These are phyloP conservation scores for Pseudocercospora pini-densiflorae DNA, from an alignment of 2,329 filamentous ascomycete species.

Conservation along the genomic window DNA sequence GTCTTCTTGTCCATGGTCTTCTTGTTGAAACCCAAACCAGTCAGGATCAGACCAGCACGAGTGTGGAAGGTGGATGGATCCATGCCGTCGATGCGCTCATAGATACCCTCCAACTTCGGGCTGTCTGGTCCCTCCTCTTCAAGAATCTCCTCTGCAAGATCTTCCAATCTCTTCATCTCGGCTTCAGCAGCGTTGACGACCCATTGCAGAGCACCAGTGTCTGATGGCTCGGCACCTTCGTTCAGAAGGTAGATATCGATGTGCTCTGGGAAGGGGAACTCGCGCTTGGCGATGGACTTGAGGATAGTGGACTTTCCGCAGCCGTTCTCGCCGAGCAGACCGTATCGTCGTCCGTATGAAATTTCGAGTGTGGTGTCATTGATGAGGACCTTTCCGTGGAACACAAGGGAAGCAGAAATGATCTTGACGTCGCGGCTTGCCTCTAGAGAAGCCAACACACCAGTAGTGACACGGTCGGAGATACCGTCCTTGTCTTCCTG, in stretches of 20 bases:
- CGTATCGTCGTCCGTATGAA: slow-evolving; percentile 90
- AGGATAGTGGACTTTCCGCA: slow-evolving; percentile 98
- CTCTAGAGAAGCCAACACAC: slow-evolving; percentile 84
- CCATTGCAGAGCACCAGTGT: slow-evolving; percentile 94
- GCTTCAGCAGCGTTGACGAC: slow-evolving; percentile 93
- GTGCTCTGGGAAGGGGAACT: slow-evolving; percentile 94
- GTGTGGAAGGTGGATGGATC: slow-evolving; percentile 97
- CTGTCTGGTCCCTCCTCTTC: slow-evolving; percentile 92
- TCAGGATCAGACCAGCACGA: slow-evolving; percentile 93
- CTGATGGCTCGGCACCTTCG: slow-evolving; percentile 88
- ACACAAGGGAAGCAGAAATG: slow-evolving; percentile 88
- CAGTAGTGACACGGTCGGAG: slow-evolving; percentile 97
- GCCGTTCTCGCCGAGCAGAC: slow-evolving; percentile 96
- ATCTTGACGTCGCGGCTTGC: slow-evolving; percentile 97
- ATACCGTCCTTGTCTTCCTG: slow-evolving; percentile 97
- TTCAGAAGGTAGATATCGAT: slow-evolving; percentile 98
- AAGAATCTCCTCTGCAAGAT: slow-evolving; percentile 83
- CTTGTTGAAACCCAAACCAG: slow-evolving; percentile 99
- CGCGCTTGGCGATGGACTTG: slow-evolving; percentile 90
- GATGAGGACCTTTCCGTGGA: slow-evolving; percentile 96
- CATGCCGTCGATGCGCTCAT: slow-evolving; percentile 99
- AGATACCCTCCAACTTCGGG: slow-evolving; percentile 88
- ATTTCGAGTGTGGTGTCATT: slow-evolving; percentile 93
- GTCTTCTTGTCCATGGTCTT: slow-evolving; percentile 98
- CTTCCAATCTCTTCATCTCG: slow-evolving; percentile 89